phyloP scores from a whole-genome alignment of 2,329 filamentous ascomycete genomes.

The Xylariaceae sp. region DNA sequence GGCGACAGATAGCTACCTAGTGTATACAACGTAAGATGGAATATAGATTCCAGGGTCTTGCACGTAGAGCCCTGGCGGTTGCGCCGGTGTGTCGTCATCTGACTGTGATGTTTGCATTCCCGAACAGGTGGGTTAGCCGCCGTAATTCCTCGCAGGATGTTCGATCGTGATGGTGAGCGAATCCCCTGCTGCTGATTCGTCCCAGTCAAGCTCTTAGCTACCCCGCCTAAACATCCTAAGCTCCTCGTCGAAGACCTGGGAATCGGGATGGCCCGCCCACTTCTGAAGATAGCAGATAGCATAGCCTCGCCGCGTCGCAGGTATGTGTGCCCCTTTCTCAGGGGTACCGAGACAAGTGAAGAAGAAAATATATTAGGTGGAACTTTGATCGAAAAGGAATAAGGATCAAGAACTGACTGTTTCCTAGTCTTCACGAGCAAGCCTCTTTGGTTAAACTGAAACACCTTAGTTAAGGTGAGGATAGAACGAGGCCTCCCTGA shows the following conservation, averaged over 20 bases:
- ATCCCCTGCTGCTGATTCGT: conserved; percentile 14
- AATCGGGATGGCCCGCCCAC: conserved; percentile 1
- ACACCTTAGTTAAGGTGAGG: not conserved
- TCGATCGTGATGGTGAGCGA: conserved; percentile 8
- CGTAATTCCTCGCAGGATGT: conserved; percentile 27
- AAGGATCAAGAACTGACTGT: not conserved
- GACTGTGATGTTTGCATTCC: conserved; percentile 28
- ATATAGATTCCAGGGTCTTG: conserved; percentile 7
- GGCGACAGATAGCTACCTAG: not conserved
- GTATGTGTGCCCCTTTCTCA: conserved; percentile 2
- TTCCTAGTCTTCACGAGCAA: conserved; percentile 4
- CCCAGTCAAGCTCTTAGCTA: conserved; percentile 16
- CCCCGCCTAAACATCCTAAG: conserved; percentile 25
- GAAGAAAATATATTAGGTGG: conserved; percentile 2
- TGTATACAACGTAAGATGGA: conserved; percentile 3
- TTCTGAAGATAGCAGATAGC: conserved; percentile 4
- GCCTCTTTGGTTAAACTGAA: conserved; percentile 9
- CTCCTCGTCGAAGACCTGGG: not conserved
- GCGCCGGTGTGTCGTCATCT: conserved; percentile 26
- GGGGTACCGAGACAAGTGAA: not conserved
- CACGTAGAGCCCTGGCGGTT: conserved; percentile 22
- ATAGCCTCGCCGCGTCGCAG: conserved; percentile 9
- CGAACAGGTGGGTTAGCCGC: conserved; percentile 25
- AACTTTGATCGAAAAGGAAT: not conserved
- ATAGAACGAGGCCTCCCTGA: not conserved